These are phyloP conservation scores for Xerocomus brunneocitrinus DNA, from an alignment of 768 basidiomycete genomes.

Conservation along the genomic window DNA sequence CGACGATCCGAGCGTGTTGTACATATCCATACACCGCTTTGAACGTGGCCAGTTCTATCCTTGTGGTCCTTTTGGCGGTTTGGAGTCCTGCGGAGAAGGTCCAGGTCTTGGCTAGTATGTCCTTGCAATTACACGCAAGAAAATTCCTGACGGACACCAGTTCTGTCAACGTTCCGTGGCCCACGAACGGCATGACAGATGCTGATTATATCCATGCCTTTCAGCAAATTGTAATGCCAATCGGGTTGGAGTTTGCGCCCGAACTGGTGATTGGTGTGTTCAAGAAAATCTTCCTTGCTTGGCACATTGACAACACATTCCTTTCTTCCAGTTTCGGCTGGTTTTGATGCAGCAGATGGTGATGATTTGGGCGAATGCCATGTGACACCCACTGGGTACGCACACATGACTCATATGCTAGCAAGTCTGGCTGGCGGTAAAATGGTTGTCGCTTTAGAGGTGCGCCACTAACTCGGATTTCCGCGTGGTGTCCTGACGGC, in stretches of 20 bases:
- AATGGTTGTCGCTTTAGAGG: slow-evolving; percentile 92
- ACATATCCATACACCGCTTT: slow-evolving; percentile 93
- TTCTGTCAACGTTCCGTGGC: slow-evolving; percentile 97
- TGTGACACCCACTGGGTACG: slow-evolving; percentile 89
- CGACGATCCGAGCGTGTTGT: slow-evolving; percentile 86
- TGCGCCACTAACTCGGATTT: slow-evolving; percentile 29
- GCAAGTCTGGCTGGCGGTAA: slow-evolving; percentile 82
- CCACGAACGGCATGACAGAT: slow-evolving; percentile 80
- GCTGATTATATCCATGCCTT: slow-evolving; percentile 97
- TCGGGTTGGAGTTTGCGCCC: slow-evolving; percentile 93
- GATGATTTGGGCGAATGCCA: slow-evolving; percentile 89
- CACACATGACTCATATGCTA: slow-evolving; percentile 99
- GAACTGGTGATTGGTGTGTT: slow-evolving; percentile 91
- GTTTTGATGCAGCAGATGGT: slow-evolving; percentile 94
- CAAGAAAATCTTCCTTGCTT: not conserved
- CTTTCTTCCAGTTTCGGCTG: slow-evolving; percentile 75
- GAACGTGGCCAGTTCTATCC: slow-evolving; percentile 93
- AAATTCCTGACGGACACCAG: slow-evolving; percentile 37
- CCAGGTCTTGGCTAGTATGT: slow-evolving; percentile 82
- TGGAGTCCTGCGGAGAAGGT: slow-evolving; percentile 84
- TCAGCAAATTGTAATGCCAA: slow-evolving; percentile 93
- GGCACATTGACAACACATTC: not conserved
- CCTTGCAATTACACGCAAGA: slow-evolving; percentile 1
- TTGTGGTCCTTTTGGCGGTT: slow-evolving; percentile 81
- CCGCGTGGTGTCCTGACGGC: not conserved